phyloP scores from a whole-genome alignment of 768 basidiomycete genomes.

The Amanita brunnescens region DNA sequence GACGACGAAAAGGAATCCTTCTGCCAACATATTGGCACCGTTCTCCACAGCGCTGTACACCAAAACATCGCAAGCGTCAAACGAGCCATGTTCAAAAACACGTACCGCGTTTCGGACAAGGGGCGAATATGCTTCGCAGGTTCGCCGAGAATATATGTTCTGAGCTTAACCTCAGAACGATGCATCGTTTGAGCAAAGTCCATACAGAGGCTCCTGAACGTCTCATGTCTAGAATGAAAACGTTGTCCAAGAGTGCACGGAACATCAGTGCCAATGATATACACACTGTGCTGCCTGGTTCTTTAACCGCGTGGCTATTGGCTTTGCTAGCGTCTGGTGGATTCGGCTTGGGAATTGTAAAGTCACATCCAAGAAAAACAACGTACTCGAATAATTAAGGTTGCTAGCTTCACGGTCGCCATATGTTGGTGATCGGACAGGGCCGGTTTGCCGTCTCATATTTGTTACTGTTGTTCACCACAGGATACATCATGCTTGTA shows the following conservation, averaged over 20 bases:
- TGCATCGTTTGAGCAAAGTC: slow-evolving; percentile 72
- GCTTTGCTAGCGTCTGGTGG: slow-evolving; percentile 72
- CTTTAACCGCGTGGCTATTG: slow-evolving; percentile 62
- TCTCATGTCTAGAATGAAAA: slow-evolving; percentile 42
- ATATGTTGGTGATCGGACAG: slow-evolving; percentile 23
- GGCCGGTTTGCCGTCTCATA: background rate
- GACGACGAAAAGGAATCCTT: slow-evolving; percentile 77
- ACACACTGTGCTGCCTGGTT: slow-evolving; percentile 65
- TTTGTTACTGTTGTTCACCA: background rate
- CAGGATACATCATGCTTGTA: background rate
- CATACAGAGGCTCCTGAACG: slow-evolving; percentile 64
- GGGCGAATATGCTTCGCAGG: slow-evolving; percentile 65
- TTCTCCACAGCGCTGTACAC: slow-evolving; percentile 67
- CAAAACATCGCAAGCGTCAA: background rate
- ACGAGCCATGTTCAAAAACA: slow-evolving; percentile 2
- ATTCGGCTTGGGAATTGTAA: slow-evolving; percentile 3
- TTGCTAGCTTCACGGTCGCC: slow-evolving; percentile 70
- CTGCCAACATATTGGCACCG: slow-evolving; percentile 77
- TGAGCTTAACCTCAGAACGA: slow-evolving; percentile 59
- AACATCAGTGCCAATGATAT: background rate
- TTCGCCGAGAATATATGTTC: slow-evolving; percentile 73
- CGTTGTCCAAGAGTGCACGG: slow-evolving; percentile 1
- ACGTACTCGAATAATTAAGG: slow-evolving; percentile 59
- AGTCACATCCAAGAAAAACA: background rate
- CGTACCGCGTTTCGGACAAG: slow-evolving; percentile 66